These are phyloP conservation scores for Ogataea neopini DNA, from an alignment of 805 yeast species.

Conservation along the genomic window DNA sequence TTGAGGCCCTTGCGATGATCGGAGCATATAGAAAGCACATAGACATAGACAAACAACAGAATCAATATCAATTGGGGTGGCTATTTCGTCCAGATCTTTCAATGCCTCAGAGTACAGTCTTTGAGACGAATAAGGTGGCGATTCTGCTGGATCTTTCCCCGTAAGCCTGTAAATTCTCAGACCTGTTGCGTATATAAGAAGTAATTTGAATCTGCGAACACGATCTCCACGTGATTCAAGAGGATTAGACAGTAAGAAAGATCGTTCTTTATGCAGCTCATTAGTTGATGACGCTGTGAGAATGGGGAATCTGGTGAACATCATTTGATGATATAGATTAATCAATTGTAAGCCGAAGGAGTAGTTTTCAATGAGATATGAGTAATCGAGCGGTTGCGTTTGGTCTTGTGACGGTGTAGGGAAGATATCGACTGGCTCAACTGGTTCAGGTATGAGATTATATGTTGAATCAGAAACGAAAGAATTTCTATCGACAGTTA, in stretches of 20 bases:
- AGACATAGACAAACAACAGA: constrained; percentile 19
- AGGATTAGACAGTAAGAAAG: constrained; percentile 4
- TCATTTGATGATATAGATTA: constrained; percentile 13
- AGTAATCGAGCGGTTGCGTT: constrained; percentile 7
- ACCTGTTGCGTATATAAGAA: constrained; percentile 25
- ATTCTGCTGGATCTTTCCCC: neutral
- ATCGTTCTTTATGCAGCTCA: constrained; percentile 18
- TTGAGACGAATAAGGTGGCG: constrained; percentile 11
- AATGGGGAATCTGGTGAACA: constrained; percentile 24
- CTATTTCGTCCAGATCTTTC: constrained; percentile 13
- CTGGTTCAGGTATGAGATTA: neutral
- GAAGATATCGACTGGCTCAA: neutral
- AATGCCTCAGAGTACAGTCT: constrained; percentile 20
- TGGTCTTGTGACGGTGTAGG: neutral
- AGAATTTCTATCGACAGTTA: constrained; percentile 12
- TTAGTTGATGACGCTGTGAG: constrained; percentile 4
- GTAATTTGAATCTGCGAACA: constrained; percentile 14
- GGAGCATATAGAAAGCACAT: constrained; percentile 18
- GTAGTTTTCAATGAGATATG: constrained; percentile 13
- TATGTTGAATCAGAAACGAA: constrained; percentile 2
- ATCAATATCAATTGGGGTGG: constrained; percentile 18
- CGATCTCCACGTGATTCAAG: constrained; percentile 10
- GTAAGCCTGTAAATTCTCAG: constrained; percentile 16
- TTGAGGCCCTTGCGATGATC: constrained; percentile 23
- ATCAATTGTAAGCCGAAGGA: constrained; percentile 15